Evolutionary conservation across 2,329 filamentous ascomycete species (phyloP).

Genomic region (Fusarium mundagurra): DNA sequence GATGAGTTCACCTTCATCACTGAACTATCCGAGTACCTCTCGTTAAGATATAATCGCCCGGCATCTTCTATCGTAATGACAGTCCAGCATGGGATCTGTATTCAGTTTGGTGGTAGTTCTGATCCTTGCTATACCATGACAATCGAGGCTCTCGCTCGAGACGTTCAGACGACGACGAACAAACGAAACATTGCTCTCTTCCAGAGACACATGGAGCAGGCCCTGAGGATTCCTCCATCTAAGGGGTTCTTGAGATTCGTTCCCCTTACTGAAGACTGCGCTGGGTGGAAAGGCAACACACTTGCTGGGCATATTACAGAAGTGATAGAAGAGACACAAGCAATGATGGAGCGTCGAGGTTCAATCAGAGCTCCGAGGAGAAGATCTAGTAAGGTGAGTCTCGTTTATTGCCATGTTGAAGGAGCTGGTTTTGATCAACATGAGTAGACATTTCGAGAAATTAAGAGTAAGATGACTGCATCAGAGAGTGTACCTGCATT

Average conservation of each 20-base stretch:
- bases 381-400: slow-evolving; percentile 32
- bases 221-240: slow-evolving; percentile 70
- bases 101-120: slow-evolving; percentile 79
- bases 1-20: slow-evolving; percentile 81
- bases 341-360: slow-evolving; percentile 1
- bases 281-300: slow-evolving; percentile 77
- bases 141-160: slow-evolving; percentile 74
- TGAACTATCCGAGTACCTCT: slow-evolving; percentile 77
- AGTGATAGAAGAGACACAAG: slow-evolving; percentile 1
- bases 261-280: slow-evolving; percentile 74
- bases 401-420: too few relatives aligned
- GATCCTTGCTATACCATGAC: slow-evolving; percentile 83
- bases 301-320: slow-evolving; percentile 68
- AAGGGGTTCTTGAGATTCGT: slow-evolving; percentile 80
- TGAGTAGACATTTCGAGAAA: slow-evolving; percentile 19
- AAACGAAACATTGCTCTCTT: slow-evolving; percentile 82
- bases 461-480: background rate
- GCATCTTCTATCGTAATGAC: slow-evolving; percentile 78
- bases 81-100: slow-evolving; percentile 77
- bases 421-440: background rate
- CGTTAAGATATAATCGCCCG: slow-evolving; percentile 78
- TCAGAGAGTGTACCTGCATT: background rate
- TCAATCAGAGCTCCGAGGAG: slow-evolving; percentile 15
- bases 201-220: slow-evolving; percentile 77
- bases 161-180: slow-evolving; percentile 79